These are phyloP conservation scores for Skeletonema marinoi DNA, from an alignment of 108 stramenopile species.

Conservation along the genomic window DNA sequence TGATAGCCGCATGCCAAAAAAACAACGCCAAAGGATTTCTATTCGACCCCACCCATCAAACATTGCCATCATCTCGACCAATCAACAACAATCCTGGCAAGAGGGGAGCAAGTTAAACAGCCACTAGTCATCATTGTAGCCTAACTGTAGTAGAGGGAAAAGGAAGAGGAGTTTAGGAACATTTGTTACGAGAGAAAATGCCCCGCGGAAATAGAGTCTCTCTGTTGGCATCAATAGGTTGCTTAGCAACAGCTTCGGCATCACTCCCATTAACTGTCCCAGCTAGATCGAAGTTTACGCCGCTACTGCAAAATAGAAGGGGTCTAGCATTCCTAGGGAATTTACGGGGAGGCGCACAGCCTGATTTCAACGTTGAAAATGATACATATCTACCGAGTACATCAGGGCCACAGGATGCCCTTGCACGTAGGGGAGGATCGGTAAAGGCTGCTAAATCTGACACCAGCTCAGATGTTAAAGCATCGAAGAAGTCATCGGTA, in stretches of 20 bases:
- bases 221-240: slow-evolving; percentile 30
- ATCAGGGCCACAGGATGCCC: neutral
- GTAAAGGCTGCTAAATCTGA: slow-evolving; percentile 1
- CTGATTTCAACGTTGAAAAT: neutral
- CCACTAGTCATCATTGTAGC: neutral
- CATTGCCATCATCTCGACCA: neutral
- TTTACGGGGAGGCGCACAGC: slow-evolving; percentile 23
- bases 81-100: neutral
- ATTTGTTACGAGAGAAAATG: slow-evolving; percentile 10
- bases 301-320: slow-evolving; percentile 5
- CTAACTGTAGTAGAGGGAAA: neutral
- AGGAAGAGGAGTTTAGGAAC: neutral
- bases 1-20: neutral
- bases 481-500: slow-evolving; percentile 2
- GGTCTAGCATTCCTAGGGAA: slow-evolving; percentile 7
- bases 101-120: neutral
- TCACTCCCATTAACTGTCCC: slow-evolving; percentile 15
- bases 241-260: slow-evolving; percentile 23
- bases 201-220: slow-evolving; percentile 12
- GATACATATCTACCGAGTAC: slow-evolving; percentile 4
- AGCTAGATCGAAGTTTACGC: slow-evolving; percentile 7
- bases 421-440: slow-evolving; percentile 13
- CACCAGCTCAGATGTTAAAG: neutral
- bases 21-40: neutral
- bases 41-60: neutral